Base-by-base conservation (phyloP, 2,329 filamentous ascomycete species). In the Pseudogymnoascus sp. region DNA sequence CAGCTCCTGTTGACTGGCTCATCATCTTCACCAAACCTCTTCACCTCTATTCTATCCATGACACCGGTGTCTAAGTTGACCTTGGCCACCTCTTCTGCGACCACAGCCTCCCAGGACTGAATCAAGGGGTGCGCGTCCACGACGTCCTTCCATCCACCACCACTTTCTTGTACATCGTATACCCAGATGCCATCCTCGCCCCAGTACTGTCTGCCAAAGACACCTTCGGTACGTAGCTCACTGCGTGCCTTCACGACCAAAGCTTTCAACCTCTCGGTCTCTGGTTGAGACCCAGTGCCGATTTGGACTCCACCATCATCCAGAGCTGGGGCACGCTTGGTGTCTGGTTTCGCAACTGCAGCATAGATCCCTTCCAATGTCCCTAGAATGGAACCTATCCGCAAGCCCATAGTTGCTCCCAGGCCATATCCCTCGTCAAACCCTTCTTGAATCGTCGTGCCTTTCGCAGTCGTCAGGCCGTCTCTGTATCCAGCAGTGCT, bases 391-490 rank as follows among this genome's bases (percentile, higher is more conserved):
- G 85, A 85, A 0, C 94, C 94, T 0, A 86, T 88, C 28, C 82
- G 81, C 67, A 89, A 74, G 0, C 93, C 94, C 31, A 97, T 77
- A 61, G 88, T 86, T 0, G 91, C 92, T 11, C 94, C 94, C 0
- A 97, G 80, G 12, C 85, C 81, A 73, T 92, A 97, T 0, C 93
- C 93, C 67, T 93, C 90, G 73, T 99, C 94, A 72, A 99, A 97
- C 0, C 93, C 93, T 12, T 81, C 80, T 75, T 99, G 94, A 25
- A 97, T 84, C 70, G 86, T 88, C 59, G 81, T 77, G 25, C 84
- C 83, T 74, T 97, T 97, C 33, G 89, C 89, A 2, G 78, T 79
- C 0, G 88, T 82, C 62, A 97, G 83, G 50, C 93, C 94, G 70
- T 97, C 92, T 64, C 93, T 88, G 76, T 97, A 97, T 18, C 94